Percentiles rank a stretch among this genome's conserved stretches.
Evolutionary conservation across 208 protist genomes (phyloP).

Genomic region (Acanthamoeba castellanii): DNA sequence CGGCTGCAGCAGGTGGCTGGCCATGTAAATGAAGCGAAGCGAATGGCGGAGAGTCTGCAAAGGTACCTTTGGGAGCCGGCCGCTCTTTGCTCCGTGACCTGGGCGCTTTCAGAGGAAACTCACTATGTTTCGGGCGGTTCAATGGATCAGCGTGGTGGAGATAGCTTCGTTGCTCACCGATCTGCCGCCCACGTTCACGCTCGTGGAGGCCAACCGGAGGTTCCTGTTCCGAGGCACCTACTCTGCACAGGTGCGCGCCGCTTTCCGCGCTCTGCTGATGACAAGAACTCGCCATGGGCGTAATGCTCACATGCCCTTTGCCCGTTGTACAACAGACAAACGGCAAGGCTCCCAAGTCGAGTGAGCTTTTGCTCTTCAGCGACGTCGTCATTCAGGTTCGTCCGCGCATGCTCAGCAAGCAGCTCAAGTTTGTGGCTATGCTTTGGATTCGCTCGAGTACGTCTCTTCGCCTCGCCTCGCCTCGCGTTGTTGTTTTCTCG

Average conservation of each 20-base stretch:
- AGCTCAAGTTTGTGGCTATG: constrained; percentile 26
- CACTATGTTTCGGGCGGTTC: too few relatives aligned
- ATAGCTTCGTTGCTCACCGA: constrained; percentile 30
- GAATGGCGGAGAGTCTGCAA: constrained; percentile 52
- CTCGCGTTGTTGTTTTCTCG: neutral
- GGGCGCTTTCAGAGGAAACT: too few relatives aligned
- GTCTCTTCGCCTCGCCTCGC: neutral
- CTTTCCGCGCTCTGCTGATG: neutral
- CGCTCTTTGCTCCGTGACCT: too few relatives aligned
- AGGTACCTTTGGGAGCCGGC: neutral
- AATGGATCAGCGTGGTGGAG: neutral
- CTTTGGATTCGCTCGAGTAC: constrained; percentile 29
- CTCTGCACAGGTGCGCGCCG: neutral
- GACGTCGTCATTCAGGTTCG: constrained; percentile 16
- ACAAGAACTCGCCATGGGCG: neutral
- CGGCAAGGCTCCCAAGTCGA: constrained; percentile 32
- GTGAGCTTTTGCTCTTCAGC: constrained; percentile 39
- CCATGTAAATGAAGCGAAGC: constrained; percentile 55
- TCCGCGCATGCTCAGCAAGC: neutral
- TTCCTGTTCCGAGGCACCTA: constrained; percentile 33
- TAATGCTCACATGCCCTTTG: too few relatives aligned
- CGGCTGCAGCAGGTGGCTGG: constrained; percentile 6
- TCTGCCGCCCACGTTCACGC: constrained; percentile 25
- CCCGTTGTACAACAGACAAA: neutral
- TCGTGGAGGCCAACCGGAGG: constrained; percentile 5